Base-by-base conservation (phyloP, 202 grass and related monocot species). In the Panicum hallii region DNA sequence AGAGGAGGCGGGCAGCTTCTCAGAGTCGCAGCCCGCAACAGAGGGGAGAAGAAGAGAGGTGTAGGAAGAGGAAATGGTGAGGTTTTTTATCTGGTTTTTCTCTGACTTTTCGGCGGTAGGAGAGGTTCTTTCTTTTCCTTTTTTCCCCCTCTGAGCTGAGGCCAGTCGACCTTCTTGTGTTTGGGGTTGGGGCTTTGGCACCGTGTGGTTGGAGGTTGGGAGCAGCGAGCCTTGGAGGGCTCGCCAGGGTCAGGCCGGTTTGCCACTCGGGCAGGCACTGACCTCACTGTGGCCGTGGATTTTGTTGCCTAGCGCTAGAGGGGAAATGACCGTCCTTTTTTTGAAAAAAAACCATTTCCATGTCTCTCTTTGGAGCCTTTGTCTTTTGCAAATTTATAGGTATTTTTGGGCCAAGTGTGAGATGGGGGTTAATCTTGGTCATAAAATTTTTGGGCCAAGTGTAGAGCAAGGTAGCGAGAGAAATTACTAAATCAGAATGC, bases 151-250 rank as follows among this genome's bases (percentile, higher is more conserved):
- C 34, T 34, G 7, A 5, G 30, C 8, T n/a, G 14, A 20, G 26
- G 54, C 4, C 26, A 34, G 6, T 7, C 47, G 80, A 79, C 14
- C 19, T 63, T 60, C 41, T 88, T 72, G 75, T 80, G 69, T 70
- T 80, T 57, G 52, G 53, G 74, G 43, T 64, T 46, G 60, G 84
- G 61, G 44, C 75, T 87, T 87, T 80, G 80, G 63, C 80, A 70
- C 63, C 2, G 53, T 70, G 64, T 87, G 81, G 80, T 75, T 84
- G 76, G 89, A 56, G 55, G 45, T 43, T 77, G 81, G 80, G 85
- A 28, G 62, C 79, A 62, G 50, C 2, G 75, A 71, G 70, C 84
- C 64, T 90, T 84, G 85, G 84, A 80, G 65, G 62, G 10, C 75
- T 67, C 89, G 84, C 78, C 83, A 32, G 49, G 32, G 41, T 42